Percentiles rank a stretch among this genome's conserved stretches.
These are phyloP conservation scores for Wickerhamomyces silvicola DNA, from an alignment of 805 yeast species.

Conservation along the genomic window DNA sequence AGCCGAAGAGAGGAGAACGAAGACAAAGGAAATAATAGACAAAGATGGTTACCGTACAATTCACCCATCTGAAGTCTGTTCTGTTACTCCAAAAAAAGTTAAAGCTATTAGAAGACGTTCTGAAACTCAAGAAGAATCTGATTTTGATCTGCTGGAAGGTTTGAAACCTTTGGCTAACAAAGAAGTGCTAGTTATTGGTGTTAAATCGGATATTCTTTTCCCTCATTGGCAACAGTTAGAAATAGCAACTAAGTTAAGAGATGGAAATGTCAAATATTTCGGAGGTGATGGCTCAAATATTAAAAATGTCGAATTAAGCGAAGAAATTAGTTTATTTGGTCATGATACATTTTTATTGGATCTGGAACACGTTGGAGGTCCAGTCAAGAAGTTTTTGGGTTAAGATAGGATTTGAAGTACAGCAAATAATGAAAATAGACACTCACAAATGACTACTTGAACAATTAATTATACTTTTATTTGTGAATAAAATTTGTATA, in stretches of 20 bases:
- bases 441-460: too few species aligned
- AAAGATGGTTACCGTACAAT: slow-evolving; percentile 14
- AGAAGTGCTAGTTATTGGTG: slow-evolving; percentile 76
- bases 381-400: slow-evolving; percentile 58
- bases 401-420: slow-evolving; percentile 2
- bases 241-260: slow-evolving; percentile 52
- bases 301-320: slow-evolving; percentile 67
- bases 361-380: slow-evolving; percentile 72
- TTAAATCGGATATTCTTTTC: slow-evolving; percentile 85
- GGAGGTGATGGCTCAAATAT: slow-evolving; percentile 36
- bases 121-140: slow-evolving; percentile 48
- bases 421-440: too few species aligned
- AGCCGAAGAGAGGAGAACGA: slow-evolving; percentile 37
- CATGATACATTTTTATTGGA: slow-evolving; percentile 88
- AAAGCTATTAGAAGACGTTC: slow-evolving; percentile 44
- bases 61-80: slow-evolving; percentile 23
- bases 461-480: too few species aligned
- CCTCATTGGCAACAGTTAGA: slow-evolving; percentile 95
- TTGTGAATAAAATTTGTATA: too few species aligned
- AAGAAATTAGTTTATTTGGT: slow-evolving; percentile 75
- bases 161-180: slow-evolving; percentile 54
- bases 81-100: slow-evolving; percentile 44
- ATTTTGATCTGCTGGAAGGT: slow-evolving; percentile 59
- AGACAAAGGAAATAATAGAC: slow-evolving; percentile 27
- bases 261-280: slow-evolving; percentile 20